Evolutionary conservation across 2,329 filamentous ascomycete species (phyloP).

Genomic region (Sclerotinia borealis): DNA sequence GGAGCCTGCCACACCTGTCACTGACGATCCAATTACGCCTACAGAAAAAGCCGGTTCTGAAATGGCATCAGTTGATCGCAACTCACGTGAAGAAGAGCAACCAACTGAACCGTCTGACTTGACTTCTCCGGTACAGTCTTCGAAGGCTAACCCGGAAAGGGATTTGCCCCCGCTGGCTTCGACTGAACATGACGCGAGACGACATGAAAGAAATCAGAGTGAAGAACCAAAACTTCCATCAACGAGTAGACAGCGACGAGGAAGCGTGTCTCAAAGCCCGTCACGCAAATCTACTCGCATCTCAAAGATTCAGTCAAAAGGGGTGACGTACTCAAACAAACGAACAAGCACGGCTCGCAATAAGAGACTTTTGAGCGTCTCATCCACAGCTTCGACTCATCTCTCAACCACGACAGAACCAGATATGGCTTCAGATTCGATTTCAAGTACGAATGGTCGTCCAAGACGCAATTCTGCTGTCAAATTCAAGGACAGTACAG

Average conservation of each 20-base stretch:
- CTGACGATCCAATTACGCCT: neutral
- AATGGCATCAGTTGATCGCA: neutral
- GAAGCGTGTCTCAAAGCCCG: neutral
- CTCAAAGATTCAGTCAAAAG: neutral
- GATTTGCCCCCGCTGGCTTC: neutral
- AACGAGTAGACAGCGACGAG: neutral
- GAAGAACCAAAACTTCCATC: neutral
- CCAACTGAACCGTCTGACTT: neutral
- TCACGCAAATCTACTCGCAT: constrained; percentile 9
- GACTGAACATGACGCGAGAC: neutral
- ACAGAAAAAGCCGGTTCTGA: neutral
- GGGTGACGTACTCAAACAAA: neutral
- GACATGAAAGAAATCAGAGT: neutral
- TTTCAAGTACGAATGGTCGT: neutral
- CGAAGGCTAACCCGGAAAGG: neutral
- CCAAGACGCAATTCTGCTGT: neutral
- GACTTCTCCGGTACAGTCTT: neutral
- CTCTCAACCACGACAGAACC: neutral
- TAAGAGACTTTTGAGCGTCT: neutral
- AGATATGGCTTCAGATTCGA: neutral
- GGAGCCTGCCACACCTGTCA: neutral
- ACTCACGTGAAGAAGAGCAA: neutral
- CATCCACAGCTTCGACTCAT: neutral
- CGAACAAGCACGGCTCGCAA: neutral
- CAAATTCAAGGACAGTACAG: neutral